A percentile compares a stretch with the other conserved stretches of the same genome.
Evolutionary conservation across 352 stramenopile genomes (phyloP).

Genomic region (Globisporangium carolinianum): DNA sequence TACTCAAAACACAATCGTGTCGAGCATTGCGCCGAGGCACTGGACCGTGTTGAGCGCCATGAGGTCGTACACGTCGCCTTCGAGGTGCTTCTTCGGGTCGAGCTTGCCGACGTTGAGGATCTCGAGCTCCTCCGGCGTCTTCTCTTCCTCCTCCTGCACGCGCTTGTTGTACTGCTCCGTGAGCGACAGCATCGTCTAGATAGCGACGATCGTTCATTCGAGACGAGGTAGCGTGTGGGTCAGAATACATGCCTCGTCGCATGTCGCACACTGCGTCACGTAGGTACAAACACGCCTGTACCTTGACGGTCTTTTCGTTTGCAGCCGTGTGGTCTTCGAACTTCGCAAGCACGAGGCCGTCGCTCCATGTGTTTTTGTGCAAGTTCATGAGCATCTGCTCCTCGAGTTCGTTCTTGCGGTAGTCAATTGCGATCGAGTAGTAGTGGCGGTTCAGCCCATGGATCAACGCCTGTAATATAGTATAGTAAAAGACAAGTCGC

Average conservation of each 20-base stretch:
- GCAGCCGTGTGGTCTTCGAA: constrained; percentile 94
- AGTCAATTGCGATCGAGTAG: constrained; percentile 97
- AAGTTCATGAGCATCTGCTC: constrained; percentile 99
- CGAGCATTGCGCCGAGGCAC: constrained; percentile 97
- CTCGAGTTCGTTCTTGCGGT: constrained; percentile 99
- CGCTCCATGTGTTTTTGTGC: constrained; percentile 97
- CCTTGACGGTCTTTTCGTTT: constrained; percentile 91
- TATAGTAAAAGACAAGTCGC: constrained; percentile 3
- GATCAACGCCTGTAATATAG: constrained; percentile 85
- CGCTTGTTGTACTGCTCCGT: constrained; percentile 97
- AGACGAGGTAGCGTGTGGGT: too few relatives aligned
- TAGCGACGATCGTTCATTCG: not conserved
- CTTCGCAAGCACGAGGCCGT: constrained; percentile 90
- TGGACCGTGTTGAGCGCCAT: constrained; percentile 99
- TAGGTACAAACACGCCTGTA: constrained; percentile 9
- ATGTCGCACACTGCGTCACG: not conserved
- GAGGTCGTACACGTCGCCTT: constrained; percentile 94
- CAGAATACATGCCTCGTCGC: too few relatives aligned
- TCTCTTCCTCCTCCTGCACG: constrained; percentile 94
- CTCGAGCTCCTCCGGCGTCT: constrained; percentile 94
- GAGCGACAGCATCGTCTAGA: constrained; percentile 89
- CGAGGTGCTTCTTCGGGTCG: constrained; percentile 91
- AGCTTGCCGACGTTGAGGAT: constrained; percentile 98
- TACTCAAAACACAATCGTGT: constrained; percentile 97
- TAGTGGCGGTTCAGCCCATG: constrained; percentile 99